A percentile compares a stretch with the other conserved stretches of the same genome.
Conservation (phyloP, 805 yeast genomes). For the Schizosaccharomyces octosporus region DNA sequence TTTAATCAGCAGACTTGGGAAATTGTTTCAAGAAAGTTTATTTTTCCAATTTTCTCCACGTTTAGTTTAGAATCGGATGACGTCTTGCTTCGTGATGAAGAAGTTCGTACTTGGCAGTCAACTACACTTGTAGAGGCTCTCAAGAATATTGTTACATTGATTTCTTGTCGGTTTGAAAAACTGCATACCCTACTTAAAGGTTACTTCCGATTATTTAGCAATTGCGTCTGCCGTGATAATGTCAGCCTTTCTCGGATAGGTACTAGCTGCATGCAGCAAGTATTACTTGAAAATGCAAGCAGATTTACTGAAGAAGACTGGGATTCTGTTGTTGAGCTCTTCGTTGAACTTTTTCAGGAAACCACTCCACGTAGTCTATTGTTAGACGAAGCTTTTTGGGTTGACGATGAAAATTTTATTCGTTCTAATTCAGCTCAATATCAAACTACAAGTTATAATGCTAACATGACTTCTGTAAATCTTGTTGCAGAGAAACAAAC, state of each 20-base stretch:
- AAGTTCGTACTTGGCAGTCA: constrained; percentile 81
- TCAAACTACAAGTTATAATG: not conserved
- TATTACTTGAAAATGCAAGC: constrained; percentile 48
- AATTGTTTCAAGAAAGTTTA: constrained; percentile 42
- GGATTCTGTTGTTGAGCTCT: constrained; percentile 40
- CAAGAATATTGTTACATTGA: constrained; percentile 61
- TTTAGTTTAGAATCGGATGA: constrained; percentile 54
- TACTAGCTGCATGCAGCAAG: constrained; percentile 58
- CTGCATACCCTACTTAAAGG: constrained; percentile 55
- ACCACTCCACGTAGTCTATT: constrained; percentile 77
- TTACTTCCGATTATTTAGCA: constrained; percentile 47
- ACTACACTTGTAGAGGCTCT: constrained; percentile 90
- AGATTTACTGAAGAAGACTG: constrained; percentile 49
- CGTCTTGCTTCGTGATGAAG: constrained; percentile 45
- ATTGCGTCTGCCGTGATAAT: constrained; percentile 88
- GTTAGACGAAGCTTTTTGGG: not conserved
- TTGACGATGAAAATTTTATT: not conserved
- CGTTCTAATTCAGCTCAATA: not conserved
- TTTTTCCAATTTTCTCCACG: constrained; percentile 77
- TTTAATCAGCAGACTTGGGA: constrained; percentile 68
- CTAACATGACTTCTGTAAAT: no score
- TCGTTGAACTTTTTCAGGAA: constrained; percentile 43
- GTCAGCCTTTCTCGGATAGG: constrained; percentile 93
- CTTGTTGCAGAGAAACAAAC: constrained; percentile 19
- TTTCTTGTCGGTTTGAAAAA: constrained; percentile 57